phyloP scores from a whole-genome alignment of 306 rosid genomes.

The Quercus bicolor region DNA sequence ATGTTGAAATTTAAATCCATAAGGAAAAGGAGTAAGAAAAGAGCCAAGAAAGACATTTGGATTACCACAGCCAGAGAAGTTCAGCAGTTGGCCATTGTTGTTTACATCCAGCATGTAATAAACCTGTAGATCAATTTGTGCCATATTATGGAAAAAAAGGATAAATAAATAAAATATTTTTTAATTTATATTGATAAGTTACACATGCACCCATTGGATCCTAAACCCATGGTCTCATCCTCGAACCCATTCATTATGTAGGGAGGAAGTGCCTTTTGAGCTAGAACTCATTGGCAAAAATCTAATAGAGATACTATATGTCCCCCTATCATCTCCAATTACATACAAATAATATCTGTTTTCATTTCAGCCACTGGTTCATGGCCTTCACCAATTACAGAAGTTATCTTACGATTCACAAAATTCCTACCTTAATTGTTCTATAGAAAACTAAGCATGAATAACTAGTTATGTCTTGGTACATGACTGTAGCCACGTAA shows the following conservation, averaged over 20 bases:
- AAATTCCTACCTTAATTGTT: not conserved
- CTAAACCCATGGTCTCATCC: no score
- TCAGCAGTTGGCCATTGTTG: constrained; percentile 59
- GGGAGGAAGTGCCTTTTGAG: no score
- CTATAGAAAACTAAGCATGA: not conserved
- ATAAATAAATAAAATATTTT: not conserved
- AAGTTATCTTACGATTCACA: not conserved
- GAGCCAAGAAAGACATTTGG: constrained; percentile 8
- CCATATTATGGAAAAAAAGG: constrained; percentile 1
- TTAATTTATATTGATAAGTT: no score
- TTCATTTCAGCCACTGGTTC: not conserved
- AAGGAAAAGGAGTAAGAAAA: constrained; percentile 4
- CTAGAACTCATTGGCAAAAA: no score
- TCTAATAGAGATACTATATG: not conserved
- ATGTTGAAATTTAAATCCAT: not conserved
- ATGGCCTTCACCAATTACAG: not conserved
- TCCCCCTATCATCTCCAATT: not conserved
- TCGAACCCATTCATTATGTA: no score
- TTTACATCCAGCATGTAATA: constrained; percentile 81
- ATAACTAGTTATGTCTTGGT: not conserved
- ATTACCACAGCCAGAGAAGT: constrained; percentile 96
- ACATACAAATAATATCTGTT: not conserved
- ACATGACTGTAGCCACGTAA: not conserved
- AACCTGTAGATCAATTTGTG: constrained; percentile 45
- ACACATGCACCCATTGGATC: no score